These are phyloP conservation scores for Chaetomium globosum DNA, from an alignment of 2,329 filamentous ascomycete species.

Conservation along the genomic window DNA sequence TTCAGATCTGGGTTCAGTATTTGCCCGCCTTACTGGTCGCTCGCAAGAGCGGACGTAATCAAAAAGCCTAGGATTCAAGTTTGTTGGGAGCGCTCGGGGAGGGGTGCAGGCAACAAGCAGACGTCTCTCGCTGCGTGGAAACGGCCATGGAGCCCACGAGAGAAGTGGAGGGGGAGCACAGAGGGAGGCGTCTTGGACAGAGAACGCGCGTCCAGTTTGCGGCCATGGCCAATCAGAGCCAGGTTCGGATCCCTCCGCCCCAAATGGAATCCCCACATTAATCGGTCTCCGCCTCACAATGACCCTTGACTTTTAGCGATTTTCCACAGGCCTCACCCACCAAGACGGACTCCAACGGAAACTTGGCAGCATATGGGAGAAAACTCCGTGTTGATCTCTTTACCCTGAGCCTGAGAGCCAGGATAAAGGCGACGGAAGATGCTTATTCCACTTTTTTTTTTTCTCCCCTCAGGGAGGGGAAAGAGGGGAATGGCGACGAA, in stretches of 20 bases:
- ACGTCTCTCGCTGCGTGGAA: conserved; percentile 5
- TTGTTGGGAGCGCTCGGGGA: conserved; percentile 12
- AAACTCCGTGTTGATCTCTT: not conserved
- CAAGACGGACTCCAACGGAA: too few relatives aligned
- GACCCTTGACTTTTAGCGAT: conserved; percentile 1
- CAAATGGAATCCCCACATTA: conserved; percentile 32
- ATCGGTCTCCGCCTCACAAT: conserved; percentile 25
- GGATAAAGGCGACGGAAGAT: not conserved
- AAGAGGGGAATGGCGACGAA: not conserved
- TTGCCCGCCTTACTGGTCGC: conserved; percentile 12
- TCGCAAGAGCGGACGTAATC: conserved; percentile 26
- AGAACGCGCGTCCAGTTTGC: conserved; percentile 36
- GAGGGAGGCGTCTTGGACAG: conserved; percentile 29
- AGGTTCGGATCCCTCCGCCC: conserved; percentile 32
- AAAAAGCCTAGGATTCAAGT: not conserved
- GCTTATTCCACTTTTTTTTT: not conserved
- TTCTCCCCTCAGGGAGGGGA: too few relatives aligned
- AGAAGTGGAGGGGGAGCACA: conserved; percentile 26
- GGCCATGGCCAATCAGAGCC: conserved; percentile 30
- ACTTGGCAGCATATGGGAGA: not conserved
- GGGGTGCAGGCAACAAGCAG: conserved; percentile 27
- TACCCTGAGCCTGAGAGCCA: not conserved
- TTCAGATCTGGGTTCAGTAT: conserved; percentile 9
- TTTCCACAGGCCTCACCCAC: not conserved
- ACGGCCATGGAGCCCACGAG: not conserved